Conservation (phyloP, 2,329 filamentous ascomycete genomes). For the Karstenula rhodostoma region DNA sequence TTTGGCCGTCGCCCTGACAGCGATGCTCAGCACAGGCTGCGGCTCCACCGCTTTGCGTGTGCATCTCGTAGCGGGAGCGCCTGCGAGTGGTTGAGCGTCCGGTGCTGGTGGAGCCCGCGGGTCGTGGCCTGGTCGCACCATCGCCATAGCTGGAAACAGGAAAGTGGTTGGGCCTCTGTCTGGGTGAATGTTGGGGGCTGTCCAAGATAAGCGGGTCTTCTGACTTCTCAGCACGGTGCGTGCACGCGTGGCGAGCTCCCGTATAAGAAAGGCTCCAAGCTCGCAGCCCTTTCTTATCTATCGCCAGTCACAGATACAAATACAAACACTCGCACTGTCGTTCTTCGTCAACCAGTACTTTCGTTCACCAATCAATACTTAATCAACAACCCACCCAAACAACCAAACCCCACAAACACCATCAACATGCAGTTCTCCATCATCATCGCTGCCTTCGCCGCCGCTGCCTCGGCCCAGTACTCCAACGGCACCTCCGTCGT, state of each 20-base stretch:
- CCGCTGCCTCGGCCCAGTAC: slow-evolving; percentile 35
- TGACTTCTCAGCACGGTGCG: background rate
- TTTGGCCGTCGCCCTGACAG: slow-evolving; percentile 13
- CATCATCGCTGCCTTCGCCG: slow-evolving; percentile 36
- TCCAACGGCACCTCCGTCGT: slow-evolving; percentile 29
- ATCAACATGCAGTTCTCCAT: slow-evolving; percentile 42
- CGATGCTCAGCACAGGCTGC: background rate
- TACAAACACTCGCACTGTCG: slow-evolving; percentile 3
- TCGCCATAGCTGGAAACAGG: slow-evolving; percentile 5
- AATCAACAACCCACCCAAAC: slow-evolving; percentile 14
- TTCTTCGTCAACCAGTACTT: slow-evolving; percentile 5
- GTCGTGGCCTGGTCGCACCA: slow-evolving; percentile 11
- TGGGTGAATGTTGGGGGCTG: slow-evolving; percentile 13
- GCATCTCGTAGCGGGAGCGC: background rate
- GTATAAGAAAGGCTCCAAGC: slow-evolving; percentile 12
- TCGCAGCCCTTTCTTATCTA: background rate
- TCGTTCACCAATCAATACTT: slow-evolving; percentile 11
- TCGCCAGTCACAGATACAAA: slow-evolving; percentile 6
- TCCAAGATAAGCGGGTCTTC: slow-evolving; percentile 3
- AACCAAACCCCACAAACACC: slow-evolving; percentile 20
- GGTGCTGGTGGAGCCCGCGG: slow-evolving; percentile 3
- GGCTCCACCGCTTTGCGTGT: slow-evolving; percentile 13
- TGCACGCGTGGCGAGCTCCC: slow-evolving; percentile 12
- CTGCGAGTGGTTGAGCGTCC: slow-evolving; percentile 1
- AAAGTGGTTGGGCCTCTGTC: slow-evolving; percentile 13